Conservation (phyloP, 2,329 filamentous ascomycete species). For the Cladosporium velox region DNA sequence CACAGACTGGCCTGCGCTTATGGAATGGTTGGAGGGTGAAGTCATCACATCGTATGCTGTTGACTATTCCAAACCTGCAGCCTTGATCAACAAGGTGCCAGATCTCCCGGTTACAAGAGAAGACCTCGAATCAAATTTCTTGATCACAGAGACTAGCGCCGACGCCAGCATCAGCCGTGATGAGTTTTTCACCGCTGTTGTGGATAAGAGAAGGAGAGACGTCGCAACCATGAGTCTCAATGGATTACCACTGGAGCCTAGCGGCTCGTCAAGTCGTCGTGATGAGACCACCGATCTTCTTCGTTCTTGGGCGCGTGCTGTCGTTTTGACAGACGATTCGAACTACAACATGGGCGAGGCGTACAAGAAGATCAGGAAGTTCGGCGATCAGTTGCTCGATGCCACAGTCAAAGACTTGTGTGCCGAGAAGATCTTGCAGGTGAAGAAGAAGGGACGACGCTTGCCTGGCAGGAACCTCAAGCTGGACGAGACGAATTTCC, state of each 20-base stretch:
- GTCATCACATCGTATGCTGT: slow-evolving; percentile 20
- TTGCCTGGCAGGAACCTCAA: slow-evolving; percentile 63
- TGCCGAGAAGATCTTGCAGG: slow-evolving; percentile 57
- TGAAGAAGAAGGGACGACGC: slow-evolving; percentile 60
- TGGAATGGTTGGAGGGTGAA: slow-evolving; percentile 65
- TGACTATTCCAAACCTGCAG: slow-evolving; percentile 18
- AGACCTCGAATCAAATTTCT: slow-evolving; percentile 24
- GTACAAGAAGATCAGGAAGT: slow-evolving; percentile 41
- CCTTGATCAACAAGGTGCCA: slow-evolving; percentile 13
- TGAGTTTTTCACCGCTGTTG: slow-evolving; percentile 27
- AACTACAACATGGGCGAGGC: slow-evolving; percentile 44
- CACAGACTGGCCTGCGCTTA: slow-evolving; percentile 68
- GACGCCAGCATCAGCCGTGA: slow-evolving; percentile 23
- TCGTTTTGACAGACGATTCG: slow-evolving; percentile 45
- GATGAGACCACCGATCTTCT: slow-evolving; percentile 30
- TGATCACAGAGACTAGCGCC: slow-evolving; percentile 19
- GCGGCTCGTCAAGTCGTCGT: neutral
- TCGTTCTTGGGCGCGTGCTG: slow-evolving; percentile 50
- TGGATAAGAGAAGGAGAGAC: slow-evolving; percentile 27
- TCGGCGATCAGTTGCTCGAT: slow-evolving; percentile 39
- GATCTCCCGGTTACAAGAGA: slow-evolving; percentile 14
- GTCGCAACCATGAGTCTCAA: slow-evolving; percentile 25
- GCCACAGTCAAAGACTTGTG: slow-evolving; percentile 59
- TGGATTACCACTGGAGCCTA: slow-evolving; percentile 23
- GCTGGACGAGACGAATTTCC: slow-evolving; percentile 59